Evolutionary conservation across 106 monocot genomes (phyloP), one percentile per base, ranked within the genome.

Genomic region (Allium sativum): DNA sequence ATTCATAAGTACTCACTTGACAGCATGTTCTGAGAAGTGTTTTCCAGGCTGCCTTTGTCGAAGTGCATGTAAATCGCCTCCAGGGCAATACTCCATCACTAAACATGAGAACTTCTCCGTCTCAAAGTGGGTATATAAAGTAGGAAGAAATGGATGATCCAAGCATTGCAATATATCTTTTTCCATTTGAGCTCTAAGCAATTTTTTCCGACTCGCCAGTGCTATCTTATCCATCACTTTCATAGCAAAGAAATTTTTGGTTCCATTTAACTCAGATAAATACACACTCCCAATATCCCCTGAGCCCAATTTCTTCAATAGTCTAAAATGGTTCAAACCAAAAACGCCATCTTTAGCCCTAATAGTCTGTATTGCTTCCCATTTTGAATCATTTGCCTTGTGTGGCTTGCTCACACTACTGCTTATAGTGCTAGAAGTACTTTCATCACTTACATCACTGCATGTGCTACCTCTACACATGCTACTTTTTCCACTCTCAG

Each of bases 21-120:
- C 73, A 42, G 73, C 73, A 44, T 73, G 73, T 61, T 73, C 73
- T 52, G 73, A 22, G 53, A 73, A 73, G 67, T 73, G 46, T 61
- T 73, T 73, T 60, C 73, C 73, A 60, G 66, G 73, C 12, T 73
- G 73, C 66, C 73, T 73, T 17, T 73, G 73, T 19, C 73, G 55
- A 19, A 73, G 73, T 3, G 73, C 67, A 54, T 73, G 73, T 44
- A 73, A 45, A 61, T 73, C 73, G 43, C 73, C 73, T 59, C 73
- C 73, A 4, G 73, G 73, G 53, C 73, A 73, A 31, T 66, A 73
- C 51, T 73, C 73, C 73, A 73, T 73, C 43, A 73, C 73, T 59
- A 73, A 61, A 61, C 73, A 73, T 21, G 73, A 73, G 60, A 73
- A 73, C 44, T 73, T 73, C 22, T 73, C 73, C 13, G 73, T 73